Percentiles rank a stretch among this genome's conserved stretches.
phyloP scores from a whole-genome alignment of 2,329 filamentous ascomycete species.

The Sporothrix brunneoviolacea region DNA sequence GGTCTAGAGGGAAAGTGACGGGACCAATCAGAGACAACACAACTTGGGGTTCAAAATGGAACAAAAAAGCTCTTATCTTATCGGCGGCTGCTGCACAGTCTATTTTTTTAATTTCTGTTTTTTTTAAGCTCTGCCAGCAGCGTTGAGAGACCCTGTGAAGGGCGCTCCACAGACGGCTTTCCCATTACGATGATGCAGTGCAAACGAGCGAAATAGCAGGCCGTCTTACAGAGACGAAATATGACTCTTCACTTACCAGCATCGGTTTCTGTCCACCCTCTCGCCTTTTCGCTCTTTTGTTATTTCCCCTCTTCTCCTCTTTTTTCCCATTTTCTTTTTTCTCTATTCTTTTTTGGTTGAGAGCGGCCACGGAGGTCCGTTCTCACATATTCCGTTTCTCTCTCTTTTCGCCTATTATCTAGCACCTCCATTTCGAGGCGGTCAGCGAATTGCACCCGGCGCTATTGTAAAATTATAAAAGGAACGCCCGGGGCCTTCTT shows the following conservation, averaged over 20 bases:
- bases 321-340: background rate
- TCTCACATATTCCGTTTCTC: background rate
- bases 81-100: background rate
- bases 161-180: no score
- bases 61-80: constrained; percentile 12
- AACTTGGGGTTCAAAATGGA: background rate
- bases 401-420: background rate
- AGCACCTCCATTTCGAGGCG: constrained; percentile 8
- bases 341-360: background rate
- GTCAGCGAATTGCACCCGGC: constrained; percentile 4
- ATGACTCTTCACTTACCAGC: no score
- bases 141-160: no score
- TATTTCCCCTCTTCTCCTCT: background rate
- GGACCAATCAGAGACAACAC: background rate
- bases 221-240: no score
- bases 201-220: no score
- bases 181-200: no score
- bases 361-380: constrained; percentile 5
- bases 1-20: background rate
- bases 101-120: background rate
- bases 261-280: background rate
- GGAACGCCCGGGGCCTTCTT: background rate
- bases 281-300: background rate
- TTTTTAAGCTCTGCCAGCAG: no score
- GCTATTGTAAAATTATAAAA: constrained; percentile 9